Evolutionary conservation across 441 rosid species (phyloP), one percentile per base, ranked within the genome.

Genomic region (Omphalea diandra): DNA sequence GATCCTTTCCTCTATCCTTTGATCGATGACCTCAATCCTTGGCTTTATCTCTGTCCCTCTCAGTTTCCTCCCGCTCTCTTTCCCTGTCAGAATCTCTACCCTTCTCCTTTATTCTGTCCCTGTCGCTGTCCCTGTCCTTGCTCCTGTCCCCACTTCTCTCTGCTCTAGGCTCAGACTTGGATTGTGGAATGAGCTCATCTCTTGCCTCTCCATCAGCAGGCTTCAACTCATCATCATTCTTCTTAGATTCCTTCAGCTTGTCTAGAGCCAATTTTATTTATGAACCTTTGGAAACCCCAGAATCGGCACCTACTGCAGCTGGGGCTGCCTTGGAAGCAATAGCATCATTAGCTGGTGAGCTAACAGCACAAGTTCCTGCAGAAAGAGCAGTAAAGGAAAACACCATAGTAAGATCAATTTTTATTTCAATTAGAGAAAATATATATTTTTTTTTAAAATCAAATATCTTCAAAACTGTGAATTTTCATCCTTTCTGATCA

Each of bases 11-110:
- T 76, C 90, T 83, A 32, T 91, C 97, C 78, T 85, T 88, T 14
- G 90, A 83, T 46, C 87, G 91, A 63, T 83, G 88, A 60, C 84
- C 78, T 54, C 86, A 80, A 73, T 89, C 98, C 84, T 81, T 93
- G 24, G 68, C 71, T 82, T 78, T 88, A 65, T 84, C 93, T 79
- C 95, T 83, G 44, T 85, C 90, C 76, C 90, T 86, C 49, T 85
- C 87, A 7, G 77, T 65, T 55, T 89, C 95, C 17, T 84, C 89
- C 35, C 83, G 82, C 18, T 87, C 97, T 67, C 93, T 79, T 70
- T 94, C 98, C 80, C 87, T 78, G 64, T 88, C 93, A 12, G 90
- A 87, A 73, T 84, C 97, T 75, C 93, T 84, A 72, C 87, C 87
- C 79, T 94, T 54, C 35, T 49, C 71, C 79, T 75, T 88, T 68